Evolutionary conservation across 2,329 filamentous ascomycete genomes (phyloP), one percentile per base, ranked within the genome.

Genomic region (Beauveria varroae): DNA sequence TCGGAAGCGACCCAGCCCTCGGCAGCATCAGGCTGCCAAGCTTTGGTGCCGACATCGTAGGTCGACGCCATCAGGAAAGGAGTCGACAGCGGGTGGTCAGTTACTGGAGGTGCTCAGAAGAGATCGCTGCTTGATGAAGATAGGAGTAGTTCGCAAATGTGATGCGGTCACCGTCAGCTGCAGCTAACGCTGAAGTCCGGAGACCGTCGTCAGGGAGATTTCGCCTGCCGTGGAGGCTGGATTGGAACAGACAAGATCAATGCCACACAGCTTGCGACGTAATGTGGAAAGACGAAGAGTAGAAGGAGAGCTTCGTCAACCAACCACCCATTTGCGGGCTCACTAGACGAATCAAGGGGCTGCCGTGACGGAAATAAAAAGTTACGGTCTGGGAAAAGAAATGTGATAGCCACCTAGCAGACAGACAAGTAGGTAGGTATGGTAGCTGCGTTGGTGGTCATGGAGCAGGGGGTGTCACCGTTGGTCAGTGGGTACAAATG

Each of bases 1-100:
- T 98, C 93, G 52, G 95, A 97, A 73, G 93, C 90, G 75, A 99
- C 86, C 93, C 95, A 99, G 78, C 95, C 95, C 78, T 99, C 93
- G 64, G 90, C 90, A 74, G 86, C 80, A 81, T 99, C 95, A 70
- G 95, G 93, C 84, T 98, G 95, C 95, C 95, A 99, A 74, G 93
- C 95, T 85, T 91, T 87, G 71, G 93, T 98, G 73, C 93, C 95
- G 73, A 97, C 86, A 82, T 98, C 93, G 80, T 96, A 98, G 74
- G 86, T 91, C 78, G 96, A 90, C 80, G 91, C 91, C 93, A 96
- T 96, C 77, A 73, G 75, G 74, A 47, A 53, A 46, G n/a, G 24
- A 57, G 44, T 63, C n/a, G 44, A 18, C 16, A 12, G 24, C 16
- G 34, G 40, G 26, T 22, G 37, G 28, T 34, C 50, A 24, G 50